A percentile compares a stretch with the other conserved stretches of the same genome.
Conservation (phyloP, 2,329 filamentous ascomycete species). For the Dactylellina cionopaga region DNA sequence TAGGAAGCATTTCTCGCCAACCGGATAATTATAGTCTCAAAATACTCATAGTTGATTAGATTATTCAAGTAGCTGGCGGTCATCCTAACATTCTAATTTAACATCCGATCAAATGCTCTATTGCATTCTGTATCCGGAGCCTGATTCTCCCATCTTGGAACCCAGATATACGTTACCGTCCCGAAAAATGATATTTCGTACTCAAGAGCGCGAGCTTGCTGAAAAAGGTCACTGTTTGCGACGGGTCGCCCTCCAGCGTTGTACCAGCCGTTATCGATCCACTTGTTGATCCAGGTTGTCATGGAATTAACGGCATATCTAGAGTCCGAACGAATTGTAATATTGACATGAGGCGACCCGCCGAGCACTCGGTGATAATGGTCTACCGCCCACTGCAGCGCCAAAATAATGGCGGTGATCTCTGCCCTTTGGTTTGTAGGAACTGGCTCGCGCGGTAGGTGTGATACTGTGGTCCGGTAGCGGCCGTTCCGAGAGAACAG, state of each 20-base stretch:
- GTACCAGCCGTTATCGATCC: conserved; percentile 59
- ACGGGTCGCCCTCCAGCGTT: conserved; percentile 58
- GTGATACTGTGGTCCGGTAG: too few relatives aligned
- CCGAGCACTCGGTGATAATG: conserved; percentile 54
- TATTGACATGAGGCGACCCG: conserved; percentile 47
- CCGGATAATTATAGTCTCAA: too few relatives aligned
- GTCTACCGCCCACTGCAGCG: conserved; percentile 63
- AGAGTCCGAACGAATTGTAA: conserved; percentile 61
- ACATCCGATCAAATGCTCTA: conserved; percentile 57
- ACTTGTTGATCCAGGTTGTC: conserved; percentile 59
- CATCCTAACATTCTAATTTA: too few relatives aligned
- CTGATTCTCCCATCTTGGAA: conserved; percentile 59
- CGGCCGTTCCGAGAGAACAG: conserved; percentile 45
- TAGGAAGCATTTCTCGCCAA: too few relatives aligned
- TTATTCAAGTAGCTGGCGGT: too few relatives aligned
- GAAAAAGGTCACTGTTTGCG: conserved; percentile 60
- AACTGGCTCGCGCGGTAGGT: conserved; percentile 25
- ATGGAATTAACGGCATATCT: conserved; percentile 60
- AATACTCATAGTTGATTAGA: too few relatives aligned
- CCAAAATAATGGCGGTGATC: conserved; percentile 62
- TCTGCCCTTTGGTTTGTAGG: conserved; percentile 61
- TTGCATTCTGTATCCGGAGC: conserved; percentile 59
- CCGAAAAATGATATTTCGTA: conserved; percentile 57
- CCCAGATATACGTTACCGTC: conserved; percentile 58
- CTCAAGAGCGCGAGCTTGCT: conserved; percentile 57